A percentile compares a stretch with the other conserved stretches of the same genome.
Conservation (phyloP, 2,329 filamentous ascomycete genomes). For the Arthrinium puccinioides region DNA sequence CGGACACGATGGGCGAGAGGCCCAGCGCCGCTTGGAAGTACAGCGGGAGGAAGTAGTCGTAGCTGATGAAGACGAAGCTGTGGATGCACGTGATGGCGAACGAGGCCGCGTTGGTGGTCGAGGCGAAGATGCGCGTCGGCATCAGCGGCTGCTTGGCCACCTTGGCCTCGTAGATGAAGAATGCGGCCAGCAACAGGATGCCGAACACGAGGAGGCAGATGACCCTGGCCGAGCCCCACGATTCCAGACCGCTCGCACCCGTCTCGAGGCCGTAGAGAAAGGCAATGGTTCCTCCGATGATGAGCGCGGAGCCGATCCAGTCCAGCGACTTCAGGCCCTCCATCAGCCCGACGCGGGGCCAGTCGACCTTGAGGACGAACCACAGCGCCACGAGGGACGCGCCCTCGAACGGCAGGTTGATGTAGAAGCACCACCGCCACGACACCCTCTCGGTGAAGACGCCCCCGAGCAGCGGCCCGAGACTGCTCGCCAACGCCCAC, state of each 20-base stretch:
- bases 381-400: constrained; percentile 40
- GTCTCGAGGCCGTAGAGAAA: constrained; percentile 55
- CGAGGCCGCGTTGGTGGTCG: constrained; percentile 40
- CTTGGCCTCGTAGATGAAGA: constrained; percentile 46
- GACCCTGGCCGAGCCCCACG: constrained; percentile 44
- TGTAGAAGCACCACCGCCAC: constrained; percentile 47
- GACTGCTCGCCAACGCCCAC: constrained; percentile 45
- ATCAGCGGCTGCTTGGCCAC: constrained; percentile 51
- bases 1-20: constrained; percentile 20
- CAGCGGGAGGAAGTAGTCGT: constrained; percentile 31
- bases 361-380: constrained; percentile 50
- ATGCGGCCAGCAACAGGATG: constrained; percentile 27
- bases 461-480: constrained; percentile 51
- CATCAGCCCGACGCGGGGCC: constrained; percentile 44
- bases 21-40: constrained; percentile 25
- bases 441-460: constrained; percentile 39
- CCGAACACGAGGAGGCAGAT: constrained; percentile 47
- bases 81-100: constrained; percentile 26
- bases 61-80: constrained; percentile 43
- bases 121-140: constrained; percentile 43
- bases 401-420: constrained; percentile 35
- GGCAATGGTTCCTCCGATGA: constrained; percentile 51
- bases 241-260: constrained; percentile 40
- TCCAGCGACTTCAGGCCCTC: constrained; percentile 46
- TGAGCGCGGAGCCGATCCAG: constrained; percentile 42